Percentiles rank a stretch among this genome's conserved stretches.
These are phyloP conservation scores for Colletotrichum sp. DNA, from an alignment of 2,329 filamentous ascomycete genomes.

Conservation along the genomic window DNA sequence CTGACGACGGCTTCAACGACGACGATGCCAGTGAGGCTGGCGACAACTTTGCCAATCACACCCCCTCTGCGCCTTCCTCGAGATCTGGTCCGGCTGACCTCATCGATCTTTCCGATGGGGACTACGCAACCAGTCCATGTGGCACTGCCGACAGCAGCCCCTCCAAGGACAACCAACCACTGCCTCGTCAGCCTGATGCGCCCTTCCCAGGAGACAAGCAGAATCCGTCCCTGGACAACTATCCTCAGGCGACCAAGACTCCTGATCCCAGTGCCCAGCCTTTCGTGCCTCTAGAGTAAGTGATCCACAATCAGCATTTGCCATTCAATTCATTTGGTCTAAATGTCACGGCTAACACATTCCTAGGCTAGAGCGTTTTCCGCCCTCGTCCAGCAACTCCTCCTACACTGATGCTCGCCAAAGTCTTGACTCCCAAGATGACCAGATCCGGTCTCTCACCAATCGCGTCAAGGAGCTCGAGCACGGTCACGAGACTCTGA, in stretches of 20 bases:
- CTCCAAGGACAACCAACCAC: background rate
- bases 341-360: background rate
- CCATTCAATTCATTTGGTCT: background rate
- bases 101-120: background rate
- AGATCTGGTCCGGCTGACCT: background rate
- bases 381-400: background rate
- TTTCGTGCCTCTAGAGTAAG: background rate
- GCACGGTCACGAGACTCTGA: background rate
- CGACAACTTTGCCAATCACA: background rate
- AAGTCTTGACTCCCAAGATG: background rate
- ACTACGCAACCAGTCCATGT: background rate
- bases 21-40: background rate
- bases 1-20: slow-evolving; percentile 6
- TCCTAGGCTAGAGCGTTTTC: too few relatives aligned
- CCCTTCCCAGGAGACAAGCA: background rate
- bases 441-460: background rate
- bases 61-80: background rate
- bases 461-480: background rate
- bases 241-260: background rate
- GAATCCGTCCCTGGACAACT: too few relatives aligned
- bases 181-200: background rate
- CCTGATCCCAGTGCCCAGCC: background rate
- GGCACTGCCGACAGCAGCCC: background rate
- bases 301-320: background rate
- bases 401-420: background rate